Conservation (phyloP, 208 protist genomes). For the Endotrypanum monterogeii region DNA sequence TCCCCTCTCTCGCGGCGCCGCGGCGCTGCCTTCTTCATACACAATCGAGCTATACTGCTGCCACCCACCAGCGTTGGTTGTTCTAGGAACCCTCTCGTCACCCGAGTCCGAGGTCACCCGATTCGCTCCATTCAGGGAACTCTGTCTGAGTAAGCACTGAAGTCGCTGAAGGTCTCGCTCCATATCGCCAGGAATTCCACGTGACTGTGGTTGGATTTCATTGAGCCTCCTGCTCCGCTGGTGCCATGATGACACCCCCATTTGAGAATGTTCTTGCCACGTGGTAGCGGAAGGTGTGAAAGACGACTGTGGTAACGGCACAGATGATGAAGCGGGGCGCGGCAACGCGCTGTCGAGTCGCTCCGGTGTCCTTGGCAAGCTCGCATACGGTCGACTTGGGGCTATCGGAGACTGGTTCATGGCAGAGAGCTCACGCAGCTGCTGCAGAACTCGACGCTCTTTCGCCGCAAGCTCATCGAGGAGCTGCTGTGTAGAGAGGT, state of each 20-base stretch:
- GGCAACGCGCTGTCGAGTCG: neutral
- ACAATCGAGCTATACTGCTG: neutral
- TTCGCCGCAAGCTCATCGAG: slow-evolving; percentile 22
- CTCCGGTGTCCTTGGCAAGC: slow-evolving; percentile 21
- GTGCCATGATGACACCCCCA: neutral
- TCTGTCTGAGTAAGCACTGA: slow-evolving; percentile 22
- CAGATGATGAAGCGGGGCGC: neutral
- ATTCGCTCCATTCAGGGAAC: neutral
- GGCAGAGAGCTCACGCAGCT: slow-evolving; percentile 28
- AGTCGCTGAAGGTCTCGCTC: slow-evolving; percentile 24
- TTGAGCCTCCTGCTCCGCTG: neutral
- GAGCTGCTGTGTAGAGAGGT: slow-evolving; percentile 24
- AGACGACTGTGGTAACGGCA: neutral
- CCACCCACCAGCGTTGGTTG: neutral
- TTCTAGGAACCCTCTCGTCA: neutral
- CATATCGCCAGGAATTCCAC: slow-evolving; percentile 1
- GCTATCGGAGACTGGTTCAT: slow-evolving; percentile 29
- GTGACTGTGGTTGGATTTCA: neutral
- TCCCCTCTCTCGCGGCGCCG: slow-evolving; percentile 15
- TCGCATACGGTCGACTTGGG: slow-evolving; percentile 16
- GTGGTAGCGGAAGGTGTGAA: neutral
- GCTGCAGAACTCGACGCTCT: slow-evolving; percentile 29
- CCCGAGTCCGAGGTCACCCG: neutral
- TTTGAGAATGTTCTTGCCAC: neutral
- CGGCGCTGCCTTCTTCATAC: neutral